Conservation (phyloP, 2,329 filamentous ascomycete genomes). For the Aspergillus sp. region DNA sequence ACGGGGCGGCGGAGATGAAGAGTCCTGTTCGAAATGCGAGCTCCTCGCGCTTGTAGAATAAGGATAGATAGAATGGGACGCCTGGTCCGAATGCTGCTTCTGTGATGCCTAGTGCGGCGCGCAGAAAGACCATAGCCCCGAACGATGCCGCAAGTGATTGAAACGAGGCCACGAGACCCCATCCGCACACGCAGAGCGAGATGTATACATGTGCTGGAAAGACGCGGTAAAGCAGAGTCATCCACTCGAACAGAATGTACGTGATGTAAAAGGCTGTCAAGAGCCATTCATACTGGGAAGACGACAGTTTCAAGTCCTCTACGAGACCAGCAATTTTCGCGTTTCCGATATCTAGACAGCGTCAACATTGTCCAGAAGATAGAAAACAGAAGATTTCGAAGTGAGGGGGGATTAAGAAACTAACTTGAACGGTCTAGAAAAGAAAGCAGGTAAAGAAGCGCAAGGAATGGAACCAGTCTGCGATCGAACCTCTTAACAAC, state of each 20-base stretch:
- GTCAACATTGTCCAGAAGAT: background rate
- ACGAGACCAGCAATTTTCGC: conserved; percentile 61
- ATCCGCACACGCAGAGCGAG: conserved; percentile 63
- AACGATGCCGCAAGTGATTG: conserved; percentile 69
- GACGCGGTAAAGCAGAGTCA: conserved; percentile 62
- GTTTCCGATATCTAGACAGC: conserved; percentile 56
- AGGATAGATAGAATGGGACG: conserved; percentile 63
- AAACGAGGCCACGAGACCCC: conserved; percentile 76
- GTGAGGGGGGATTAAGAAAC: conserved; percentile 28
- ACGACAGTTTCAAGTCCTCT: conserved; percentile 55
- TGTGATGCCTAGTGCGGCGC: conserved; percentile 52
- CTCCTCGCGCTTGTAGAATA: conserved; percentile 67
- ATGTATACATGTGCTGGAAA: conserved; percentile 64
- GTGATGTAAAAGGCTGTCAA: conserved; percentile 64
- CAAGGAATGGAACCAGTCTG: conserved; percentile 75
- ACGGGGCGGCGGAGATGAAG: conserved; percentile 73
- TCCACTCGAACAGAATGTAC: conserved; percentile 66
- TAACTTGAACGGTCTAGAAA: conserved; percentile 83
- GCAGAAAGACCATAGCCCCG: conserved; percentile 49
- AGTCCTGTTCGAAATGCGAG: conserved; percentile 81
- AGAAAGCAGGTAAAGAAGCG: conserved; percentile 77
- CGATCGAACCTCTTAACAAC: conserved; percentile 76
- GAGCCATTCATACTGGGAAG: conserved; percentile 61
- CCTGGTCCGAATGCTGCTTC: conserved; percentile 65
- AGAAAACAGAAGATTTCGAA: no score